Percentiles rank a stretch among this genome's conserved stretches.
These are phyloP conservation scores for Leishmania braziliensis DNA, from an alignment of 208 protist genomes.

Conservation along the genomic window DNA sequence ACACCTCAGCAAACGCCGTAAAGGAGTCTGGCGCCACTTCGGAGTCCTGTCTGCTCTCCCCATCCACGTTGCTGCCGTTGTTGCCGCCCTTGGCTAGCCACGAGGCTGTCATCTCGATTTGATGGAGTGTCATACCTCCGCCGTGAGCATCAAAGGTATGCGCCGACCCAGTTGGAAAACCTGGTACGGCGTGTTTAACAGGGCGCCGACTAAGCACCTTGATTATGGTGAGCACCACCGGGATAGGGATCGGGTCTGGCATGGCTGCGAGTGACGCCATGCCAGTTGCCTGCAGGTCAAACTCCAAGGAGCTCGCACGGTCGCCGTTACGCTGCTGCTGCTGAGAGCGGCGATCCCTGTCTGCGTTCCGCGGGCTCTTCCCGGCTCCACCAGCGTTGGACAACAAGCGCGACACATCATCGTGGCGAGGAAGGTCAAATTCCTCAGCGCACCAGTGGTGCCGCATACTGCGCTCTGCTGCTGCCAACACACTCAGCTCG, in stretches of 20 bases:
- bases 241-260: slow-evolving; percentile 18
- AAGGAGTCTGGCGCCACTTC: slow-evolving; percentile 9
- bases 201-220: slow-evolving; percentile 10
- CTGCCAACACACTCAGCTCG: slow-evolving; percentile 16
- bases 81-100: slow-evolving; percentile 20
- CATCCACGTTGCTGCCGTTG: neutral
- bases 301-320: neutral
- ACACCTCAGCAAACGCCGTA: slow-evolving; percentile 42
- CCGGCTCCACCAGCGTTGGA: neutral
- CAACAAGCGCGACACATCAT: slow-evolving; percentile 26
- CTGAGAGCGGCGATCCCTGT: neutral
- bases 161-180: neutral
- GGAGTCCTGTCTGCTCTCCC: neutral
- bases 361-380: neutral
- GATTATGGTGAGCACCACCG: slow-evolving; percentile 29
- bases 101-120: neutral
- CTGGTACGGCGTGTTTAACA: neutral
- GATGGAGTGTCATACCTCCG: neutral
- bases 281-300: slow-evolving; percentile 24
- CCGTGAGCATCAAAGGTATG: neutral
- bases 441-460: slow-evolving; percentile 17
- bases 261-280: slow-evolving; percentile 22
- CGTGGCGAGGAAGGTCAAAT: slow-evolving; percentile 25
- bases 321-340: neutral
- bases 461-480: slow-evolving; percentile 20